phyloP scores from a whole-genome alignment of 352 stramenopile species.

The Globisporangium yorkense region DNA sequence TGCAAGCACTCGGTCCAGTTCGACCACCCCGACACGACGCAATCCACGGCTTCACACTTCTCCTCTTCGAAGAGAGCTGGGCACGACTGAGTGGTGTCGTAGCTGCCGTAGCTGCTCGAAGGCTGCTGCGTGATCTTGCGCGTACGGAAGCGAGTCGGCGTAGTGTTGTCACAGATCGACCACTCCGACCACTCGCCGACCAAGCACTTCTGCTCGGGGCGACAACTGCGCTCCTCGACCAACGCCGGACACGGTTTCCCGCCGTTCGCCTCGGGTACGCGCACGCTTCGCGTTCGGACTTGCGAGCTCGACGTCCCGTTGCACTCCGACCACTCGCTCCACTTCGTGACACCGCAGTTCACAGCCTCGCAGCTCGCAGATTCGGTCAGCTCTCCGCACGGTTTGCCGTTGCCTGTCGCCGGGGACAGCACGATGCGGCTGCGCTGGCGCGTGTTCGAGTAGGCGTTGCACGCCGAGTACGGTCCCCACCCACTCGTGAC shows the following conservation, averaged over 20 bases:
- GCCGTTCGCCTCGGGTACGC: constrained; percentile 23
- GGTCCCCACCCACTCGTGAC: constrained; percentile 44
- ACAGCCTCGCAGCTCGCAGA: constrained; percentile 29
- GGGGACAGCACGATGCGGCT: constrained; percentile 24
- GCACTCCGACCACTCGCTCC: constrained; percentile 42
- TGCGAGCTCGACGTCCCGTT: constrained; percentile 24
- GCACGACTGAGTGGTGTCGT: constrained; percentile 14
- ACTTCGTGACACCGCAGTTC: constrained; percentile 47
- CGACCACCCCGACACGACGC: constrained; percentile 40
- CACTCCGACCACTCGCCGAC: constrained; percentile 42
- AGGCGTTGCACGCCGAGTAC: constrained; percentile 32
- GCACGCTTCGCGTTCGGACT: constrained; percentile 31
- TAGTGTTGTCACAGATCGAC: constrained; percentile 31
- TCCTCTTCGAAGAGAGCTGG: constrained; percentile 32
- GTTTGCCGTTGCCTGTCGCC: constrained; percentile 28
- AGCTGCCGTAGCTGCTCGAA: not conserved
- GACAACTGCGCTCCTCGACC: constrained; percentile 35
- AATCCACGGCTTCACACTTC: constrained; percentile 42
- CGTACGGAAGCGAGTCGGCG: constrained; percentile 31
- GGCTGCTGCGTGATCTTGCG: constrained; percentile 28
- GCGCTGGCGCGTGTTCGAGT: constrained; percentile 28
- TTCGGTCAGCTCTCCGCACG: constrained; percentile 41
- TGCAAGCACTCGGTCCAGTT: constrained; percentile 37
- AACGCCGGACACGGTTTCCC: constrained; percentile 39
- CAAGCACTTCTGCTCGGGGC: constrained; percentile 33